These are phyloP conservation scores for Allantophomopsis cytisporea DNA, from an alignment of 2,329 filamentous ascomycete species.

Conservation along the genomic window DNA sequence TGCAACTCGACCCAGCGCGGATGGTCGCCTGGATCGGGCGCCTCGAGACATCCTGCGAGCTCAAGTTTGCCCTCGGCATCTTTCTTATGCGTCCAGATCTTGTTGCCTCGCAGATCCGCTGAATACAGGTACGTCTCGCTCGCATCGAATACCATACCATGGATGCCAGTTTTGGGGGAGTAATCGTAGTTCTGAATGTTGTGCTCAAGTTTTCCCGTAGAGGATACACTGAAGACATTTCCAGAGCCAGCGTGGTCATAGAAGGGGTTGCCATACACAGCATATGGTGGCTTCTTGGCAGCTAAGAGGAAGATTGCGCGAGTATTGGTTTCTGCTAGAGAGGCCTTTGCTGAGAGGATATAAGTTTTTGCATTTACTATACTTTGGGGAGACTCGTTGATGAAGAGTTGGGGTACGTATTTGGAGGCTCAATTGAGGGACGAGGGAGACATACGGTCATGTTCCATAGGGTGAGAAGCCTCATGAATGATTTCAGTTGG, in stretches of 20 bases:
- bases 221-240: slow-evolving; percentile 56
- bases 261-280: slow-evolving; percentile 83
- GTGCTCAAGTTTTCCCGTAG: slow-evolving; percentile 39
- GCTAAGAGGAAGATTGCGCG: slow-evolving; percentile 82
- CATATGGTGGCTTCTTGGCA: slow-evolving; percentile 62
- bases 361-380: slow-evolving; percentile 1
- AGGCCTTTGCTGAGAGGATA: slow-evolving; percentile 38
- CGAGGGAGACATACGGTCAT: slow-evolving; percentile 45
- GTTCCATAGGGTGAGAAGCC: slow-evolving; percentile 60
- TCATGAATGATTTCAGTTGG: slow-evolving; percentile 66
- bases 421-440: too few relatives aligned
- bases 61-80: slow-evolving; percentile 46
- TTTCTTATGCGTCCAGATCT: slow-evolving; percentile 76
- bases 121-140: slow-evolving; percentile 66
- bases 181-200: slow-evolving; percentile 66
- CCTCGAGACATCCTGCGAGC: slow-evolving; percentile 59
- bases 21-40: slow-evolving; percentile 60
- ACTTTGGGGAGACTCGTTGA: neutral
- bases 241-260: slow-evolving; percentile 75
- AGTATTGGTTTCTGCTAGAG: slow-evolving; percentile 61
- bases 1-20: slow-evolving; percentile 84
- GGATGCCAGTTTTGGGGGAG: slow-evolving; percentile 56
- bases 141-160: slow-evolving; percentile 72
- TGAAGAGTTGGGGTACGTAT: neutral
- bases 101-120: slow-evolving; percentile 65